These are phyloP conservation scores for Mariannaea elegans DNA, from an alignment of 2,329 filamentous ascomycete genomes.

Conservation along the genomic window DNA sequence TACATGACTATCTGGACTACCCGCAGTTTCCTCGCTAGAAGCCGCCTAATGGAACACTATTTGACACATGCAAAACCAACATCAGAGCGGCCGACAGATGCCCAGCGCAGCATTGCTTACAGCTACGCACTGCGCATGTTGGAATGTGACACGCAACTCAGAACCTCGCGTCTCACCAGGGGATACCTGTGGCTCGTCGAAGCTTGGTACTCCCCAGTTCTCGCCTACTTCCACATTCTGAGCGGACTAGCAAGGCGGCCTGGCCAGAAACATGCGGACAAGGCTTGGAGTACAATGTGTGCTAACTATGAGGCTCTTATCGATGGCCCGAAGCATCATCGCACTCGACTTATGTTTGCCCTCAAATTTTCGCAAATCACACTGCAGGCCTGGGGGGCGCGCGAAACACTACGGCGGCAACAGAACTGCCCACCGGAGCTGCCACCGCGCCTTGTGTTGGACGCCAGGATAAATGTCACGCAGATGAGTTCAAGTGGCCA, in stretches of 20 bases:
- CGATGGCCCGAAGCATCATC: no score
- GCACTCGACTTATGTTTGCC: background rate
- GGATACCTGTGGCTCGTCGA: slow-evolving; percentile 50
- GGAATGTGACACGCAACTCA: slow-evolving; percentile 48
- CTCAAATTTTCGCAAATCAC: background rate
- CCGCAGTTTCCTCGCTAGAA: slow-evolving; percentile 56
- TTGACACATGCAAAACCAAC: slow-evolving; percentile 36
- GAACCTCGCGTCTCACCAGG: slow-evolving; percentile 40
- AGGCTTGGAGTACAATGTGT: slow-evolving; percentile 45
- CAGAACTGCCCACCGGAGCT: background rate
- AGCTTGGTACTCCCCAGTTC: slow-evolving; percentile 50
- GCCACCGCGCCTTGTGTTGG: background rate
- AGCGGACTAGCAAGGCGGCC: slow-evolving; percentile 44
- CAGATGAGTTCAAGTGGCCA: no score
- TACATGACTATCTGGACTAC: slow-evolving; percentile 50
- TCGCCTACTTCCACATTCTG: slow-evolving; percentile 51
- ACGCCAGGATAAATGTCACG: background rate
- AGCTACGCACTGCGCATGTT: slow-evolving; percentile 46
- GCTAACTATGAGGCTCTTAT: slow-evolving; percentile 40
- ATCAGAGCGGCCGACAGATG: slow-evolving; percentile 40
- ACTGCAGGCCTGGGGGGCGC: background rate
- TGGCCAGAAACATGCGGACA: slow-evolving; percentile 30
- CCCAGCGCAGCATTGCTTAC: slow-evolving; percentile 42
- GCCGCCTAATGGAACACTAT: slow-evolving; percentile 59
- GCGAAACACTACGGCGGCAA: background rate